Conservation (phyloP, 352 stramenopile genomes). For the Globisporangium spiculum region DNA sequence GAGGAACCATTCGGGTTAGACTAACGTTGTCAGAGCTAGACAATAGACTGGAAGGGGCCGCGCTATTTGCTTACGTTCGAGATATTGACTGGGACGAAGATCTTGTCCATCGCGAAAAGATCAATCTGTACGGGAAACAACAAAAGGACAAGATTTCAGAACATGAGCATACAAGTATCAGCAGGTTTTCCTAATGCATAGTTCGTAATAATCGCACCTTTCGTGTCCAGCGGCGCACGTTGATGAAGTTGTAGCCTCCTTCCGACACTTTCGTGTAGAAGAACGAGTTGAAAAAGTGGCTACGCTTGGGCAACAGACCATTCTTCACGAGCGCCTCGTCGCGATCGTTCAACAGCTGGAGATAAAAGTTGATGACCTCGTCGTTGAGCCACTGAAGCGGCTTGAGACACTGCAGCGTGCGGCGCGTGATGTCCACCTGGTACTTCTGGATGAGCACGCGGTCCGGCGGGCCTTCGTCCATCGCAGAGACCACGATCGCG, state of each 20-base stretch:
- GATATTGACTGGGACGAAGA: conserved; percentile 87
- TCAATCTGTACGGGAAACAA: conserved; percentile 47
- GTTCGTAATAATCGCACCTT: conserved; percentile 42
- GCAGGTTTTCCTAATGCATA: background rate
- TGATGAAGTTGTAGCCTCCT: conserved; percentile 79
- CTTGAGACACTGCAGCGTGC: conserved; percentile 68
- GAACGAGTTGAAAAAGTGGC: conserved; percentile 88
- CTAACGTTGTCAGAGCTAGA: background rate
- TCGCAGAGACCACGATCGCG: conserved; percentile 48
- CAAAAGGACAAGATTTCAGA: background rate
- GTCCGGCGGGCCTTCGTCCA: conserved; percentile 50
- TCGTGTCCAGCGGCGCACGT: conserved; percentile 80
- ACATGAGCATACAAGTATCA: background rate
- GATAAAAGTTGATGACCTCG: conserved; percentile 89
- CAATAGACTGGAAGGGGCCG: background rate
- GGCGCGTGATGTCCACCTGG: conserved; percentile 76
- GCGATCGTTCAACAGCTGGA: conserved; percentile 73
- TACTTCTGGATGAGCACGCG: conserved; percentile 80
- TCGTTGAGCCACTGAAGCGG: conserved; percentile 79
- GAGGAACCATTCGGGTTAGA: conserved; percentile 1
- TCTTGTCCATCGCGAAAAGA: conserved; percentile 89
- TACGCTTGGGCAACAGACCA: conserved; percentile 44
- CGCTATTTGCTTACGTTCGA: conserved; percentile 62
- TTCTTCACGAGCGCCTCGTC: conserved; percentile 56
- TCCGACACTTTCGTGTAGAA: conserved; percentile 85